These are phyloP conservation scores for Cryptococcus sp. DNA, from an alignment of 1,284 basidiomycete genomes.

Conservation along the genomic window DNA sequence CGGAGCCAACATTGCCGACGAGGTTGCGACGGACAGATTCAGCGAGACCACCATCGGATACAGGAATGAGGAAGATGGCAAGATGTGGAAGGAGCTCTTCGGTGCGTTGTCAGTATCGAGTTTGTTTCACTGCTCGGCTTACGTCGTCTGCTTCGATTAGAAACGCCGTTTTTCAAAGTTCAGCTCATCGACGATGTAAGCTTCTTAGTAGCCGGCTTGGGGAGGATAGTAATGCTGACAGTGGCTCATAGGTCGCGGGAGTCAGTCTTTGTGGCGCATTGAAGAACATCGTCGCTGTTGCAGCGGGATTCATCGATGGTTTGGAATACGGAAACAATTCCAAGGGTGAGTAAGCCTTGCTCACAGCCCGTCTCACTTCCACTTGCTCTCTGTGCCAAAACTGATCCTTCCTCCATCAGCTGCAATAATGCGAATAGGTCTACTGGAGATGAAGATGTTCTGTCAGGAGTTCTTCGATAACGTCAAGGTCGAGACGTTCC, in stretches of 20 bases:
- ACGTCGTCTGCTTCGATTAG: conserved; percentile 10
- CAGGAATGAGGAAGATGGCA: conserved; percentile 53
- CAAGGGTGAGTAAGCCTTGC: conserved; percentile 51
- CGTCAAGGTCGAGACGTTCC: conserved; percentile 59
- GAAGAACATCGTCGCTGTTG: conserved; percentile 62
- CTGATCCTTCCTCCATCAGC: conserved; percentile 37
- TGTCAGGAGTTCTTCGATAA: conserved; percentile 60
- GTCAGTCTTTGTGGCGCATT: conserved; percentile 62
- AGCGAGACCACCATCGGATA: conserved; percentile 62
- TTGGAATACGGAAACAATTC: conserved; percentile 61
- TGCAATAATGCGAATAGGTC: conserved; percentile 61
- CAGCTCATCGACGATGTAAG: conserved; percentile 59
- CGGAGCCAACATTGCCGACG: conserved; percentile 64
- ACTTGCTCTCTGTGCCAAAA: not conserved
- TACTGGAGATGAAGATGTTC: conserved; percentile 57
- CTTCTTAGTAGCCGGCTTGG: not conserved
- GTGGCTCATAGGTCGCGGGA: conserved; percentile 52
- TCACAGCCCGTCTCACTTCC: not conserved
- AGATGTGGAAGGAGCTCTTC: conserved; percentile 57
- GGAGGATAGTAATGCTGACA: no score
- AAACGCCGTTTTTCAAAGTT: conserved; percentile 58
- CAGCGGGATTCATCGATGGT: conserved; percentile 61
- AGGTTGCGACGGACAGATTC: conserved; percentile 58
- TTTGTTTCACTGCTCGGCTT: no score
- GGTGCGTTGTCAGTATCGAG: conserved; percentile 25